Percentiles rank a stretch among this genome's conserved stretches.
Evolutionary conservation across 768 basidiomycete species (phyloP).

Genomic region (Boletales sp.): DNA sequence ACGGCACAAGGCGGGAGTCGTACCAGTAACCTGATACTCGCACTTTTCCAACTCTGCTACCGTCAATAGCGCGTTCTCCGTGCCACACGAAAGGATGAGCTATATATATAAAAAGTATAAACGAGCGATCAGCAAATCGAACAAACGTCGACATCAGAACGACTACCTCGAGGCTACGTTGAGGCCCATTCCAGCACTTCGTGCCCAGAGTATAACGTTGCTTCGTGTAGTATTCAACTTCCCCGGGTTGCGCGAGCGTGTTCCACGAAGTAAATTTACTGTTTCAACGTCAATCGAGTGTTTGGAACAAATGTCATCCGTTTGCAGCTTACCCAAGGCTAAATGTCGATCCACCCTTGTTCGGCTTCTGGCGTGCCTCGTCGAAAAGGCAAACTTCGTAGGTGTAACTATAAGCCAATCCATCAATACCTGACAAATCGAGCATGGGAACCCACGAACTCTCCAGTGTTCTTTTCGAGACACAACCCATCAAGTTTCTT

Average conservation of each 20-base stretch:
- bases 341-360: conserved; percentile 68
- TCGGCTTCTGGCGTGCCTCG: conserved; percentile 84
- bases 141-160: neutral
- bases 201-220: conserved; percentile 83
- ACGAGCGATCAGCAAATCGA: conserved; percentile 2
- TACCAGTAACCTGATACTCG: conserved; percentile 86
- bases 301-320: neutral
- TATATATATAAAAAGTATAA: conserved; percentile 31
- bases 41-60: conserved; percentile 94
- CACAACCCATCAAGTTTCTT: conserved; percentile 89
- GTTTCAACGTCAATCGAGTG: conserved; percentile 4
- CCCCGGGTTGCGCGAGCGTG: conserved; percentile 49
- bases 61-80: conserved; percentile 72
- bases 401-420: conserved; percentile 59
- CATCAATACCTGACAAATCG: conserved; percentile 6
- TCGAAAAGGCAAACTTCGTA: conserved; percentile 94
- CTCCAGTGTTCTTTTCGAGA: conserved; percentile 79
- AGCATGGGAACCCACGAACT: conserved; percentile 55
- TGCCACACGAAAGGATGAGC: conserved; percentile 83
- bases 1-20: conserved; percentile 79
- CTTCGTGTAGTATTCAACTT: conserved; percentile 72
- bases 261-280: conserved; percentile 86
- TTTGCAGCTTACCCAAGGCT: conserved; percentile 75
- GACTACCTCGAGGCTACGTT: conserved; percentile 75
- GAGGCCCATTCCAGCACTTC: conserved; percentile 96